Base-by-base conservation (phyloP, 148 eudicot genomes). In the Nepenthes mirabilis region DNA sequence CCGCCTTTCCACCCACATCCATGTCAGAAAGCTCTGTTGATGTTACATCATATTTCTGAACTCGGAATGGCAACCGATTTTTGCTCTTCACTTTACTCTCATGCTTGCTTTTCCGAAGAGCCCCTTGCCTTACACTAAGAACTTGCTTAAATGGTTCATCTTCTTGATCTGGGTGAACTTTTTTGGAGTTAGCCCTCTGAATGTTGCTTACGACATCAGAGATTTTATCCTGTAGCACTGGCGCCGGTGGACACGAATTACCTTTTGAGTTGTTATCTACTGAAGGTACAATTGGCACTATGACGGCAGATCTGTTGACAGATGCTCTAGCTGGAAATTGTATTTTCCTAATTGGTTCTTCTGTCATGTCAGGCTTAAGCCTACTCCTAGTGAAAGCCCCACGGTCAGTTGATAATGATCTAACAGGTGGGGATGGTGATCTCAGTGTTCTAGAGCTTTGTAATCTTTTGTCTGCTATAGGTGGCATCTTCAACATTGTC, bases 371-470 rank as follows among this genome's bases (percentile, higher is more conserved):
- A 36, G 91, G 74, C 59, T 82, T 83, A 43, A 75, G 68, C 72
- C 86, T 83, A 61, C 82, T 74, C 68, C 71, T 78, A 4, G 72
- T 62, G 58, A 76, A 75, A 52, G 90, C 68, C 36, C 90, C 93
- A 77, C 97, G 75, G 48, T 91, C 97, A 32, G 98, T 88, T 47
- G 98, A 91, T 66, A 81, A 6, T 12, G 98, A 91, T 74, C 87
- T 78, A 14, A 80, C 62, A 64, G 97, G 94, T 10, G 90, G 90
- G n/a, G 97, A 88, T 40, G 84, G 84, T 62, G 85, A 91, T 70
- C 84, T 82, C 50, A 69, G 68, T 59, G 66, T 84, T 32, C 52
- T 45, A 5, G 83, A 64, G 64, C 65, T 73, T 64, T 33, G 43
- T 49, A 75, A 35, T 62, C 71, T 83, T 62, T 88, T 91, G 70